These are phyloP conservation scores for Kodamaea kakaduensis DNA, from an alignment of 805 yeast genomes.

Conservation along the genomic window DNA sequence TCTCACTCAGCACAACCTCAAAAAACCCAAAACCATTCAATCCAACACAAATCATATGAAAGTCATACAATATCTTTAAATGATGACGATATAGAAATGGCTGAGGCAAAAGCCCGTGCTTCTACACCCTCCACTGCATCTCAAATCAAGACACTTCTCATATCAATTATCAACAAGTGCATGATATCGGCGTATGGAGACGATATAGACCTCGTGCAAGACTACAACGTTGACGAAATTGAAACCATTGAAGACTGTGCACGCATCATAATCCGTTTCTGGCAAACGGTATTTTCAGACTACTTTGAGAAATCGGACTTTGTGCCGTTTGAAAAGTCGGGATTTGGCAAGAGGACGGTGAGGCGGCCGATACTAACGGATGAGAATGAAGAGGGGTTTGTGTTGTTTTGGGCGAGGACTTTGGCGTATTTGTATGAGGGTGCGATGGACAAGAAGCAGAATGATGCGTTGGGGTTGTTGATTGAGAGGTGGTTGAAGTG, in stretches of 20 bases:
- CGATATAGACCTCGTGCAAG: constrained; percentile 47
- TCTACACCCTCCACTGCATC: too few relatives aligned
- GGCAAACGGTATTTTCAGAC: constrained; percentile 56
- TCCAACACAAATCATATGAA: too few relatives aligned
- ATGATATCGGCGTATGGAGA: constrained; percentile 56
- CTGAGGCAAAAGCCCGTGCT: too few relatives aligned
- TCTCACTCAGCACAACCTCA: too few relatives aligned
- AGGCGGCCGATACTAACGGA: constrained; percentile 5
- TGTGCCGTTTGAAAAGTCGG: constrained; percentile 5
- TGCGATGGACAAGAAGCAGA: constrained; percentile 24
- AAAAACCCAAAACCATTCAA: too few relatives aligned
- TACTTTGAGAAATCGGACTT: constrained; percentile 29
- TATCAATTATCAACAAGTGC: constrained; percentile 47
- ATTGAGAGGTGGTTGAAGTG: constrained; percentile 13
- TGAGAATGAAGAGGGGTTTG: constrained; percentile 29
- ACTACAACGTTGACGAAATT: constrained; percentile 39
- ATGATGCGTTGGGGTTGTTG: constrained; percentile 18
- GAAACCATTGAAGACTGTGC: constrained; percentile 41
- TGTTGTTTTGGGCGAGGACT: constrained; percentile 49
- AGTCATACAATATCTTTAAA: too few relatives aligned
- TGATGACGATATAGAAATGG: too few relatives aligned
- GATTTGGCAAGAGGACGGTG: background rate
- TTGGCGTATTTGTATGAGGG: constrained; percentile 40
- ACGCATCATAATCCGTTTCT: constrained; percentile 40
- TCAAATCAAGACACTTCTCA: constrained; percentile 22